phyloP scores from a whole-genome alignment of 73 alveolate species.

The Paramecium primaurelia region DNA sequence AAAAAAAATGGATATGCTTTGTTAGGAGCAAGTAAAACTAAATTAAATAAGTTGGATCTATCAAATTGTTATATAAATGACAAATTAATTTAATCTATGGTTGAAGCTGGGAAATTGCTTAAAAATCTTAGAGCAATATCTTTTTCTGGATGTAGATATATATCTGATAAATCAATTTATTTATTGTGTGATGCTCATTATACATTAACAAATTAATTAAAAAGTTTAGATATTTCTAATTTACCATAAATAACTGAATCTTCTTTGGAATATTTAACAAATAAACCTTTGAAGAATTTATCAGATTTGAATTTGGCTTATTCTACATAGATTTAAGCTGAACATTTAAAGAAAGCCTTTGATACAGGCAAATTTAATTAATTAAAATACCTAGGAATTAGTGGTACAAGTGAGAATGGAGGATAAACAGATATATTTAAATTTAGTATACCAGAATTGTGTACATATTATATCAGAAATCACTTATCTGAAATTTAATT shows the following conservation, averaged over 20 bases:
- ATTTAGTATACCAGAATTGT: constrained; percentile 24
- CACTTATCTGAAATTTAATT: background rate
- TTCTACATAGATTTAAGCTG: background rate
- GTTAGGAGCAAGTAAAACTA: constrained; percentile 8
- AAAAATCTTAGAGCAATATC: background rate
- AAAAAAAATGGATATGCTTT: background rate
- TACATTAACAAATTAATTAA: background rate
- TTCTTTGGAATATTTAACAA: background rate
- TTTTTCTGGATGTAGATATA: background rate
- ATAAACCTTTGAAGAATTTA: background rate
- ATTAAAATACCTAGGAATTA: background rate
- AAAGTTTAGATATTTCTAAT: constrained; percentile 4
- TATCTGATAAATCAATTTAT: constrained; percentile 16
- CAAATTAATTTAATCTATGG: background rate
- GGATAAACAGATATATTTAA: constrained; percentile 9
- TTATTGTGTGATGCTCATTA: background rate
- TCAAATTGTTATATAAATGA: background rate
- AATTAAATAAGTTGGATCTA: background rate
- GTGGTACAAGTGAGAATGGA: background rate
- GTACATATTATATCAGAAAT: constrained; percentile 10
- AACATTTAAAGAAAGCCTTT: background rate
- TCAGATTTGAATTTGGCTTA: constrained; percentile 4
- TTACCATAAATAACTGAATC: background rate
- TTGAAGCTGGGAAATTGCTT: background rate
- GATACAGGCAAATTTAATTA: constrained; percentile 26